Evolutionary conservation across 2,329 filamentous ascomycete species (phyloP).

Genomic region (Xylariaceae sp.): DNA sequence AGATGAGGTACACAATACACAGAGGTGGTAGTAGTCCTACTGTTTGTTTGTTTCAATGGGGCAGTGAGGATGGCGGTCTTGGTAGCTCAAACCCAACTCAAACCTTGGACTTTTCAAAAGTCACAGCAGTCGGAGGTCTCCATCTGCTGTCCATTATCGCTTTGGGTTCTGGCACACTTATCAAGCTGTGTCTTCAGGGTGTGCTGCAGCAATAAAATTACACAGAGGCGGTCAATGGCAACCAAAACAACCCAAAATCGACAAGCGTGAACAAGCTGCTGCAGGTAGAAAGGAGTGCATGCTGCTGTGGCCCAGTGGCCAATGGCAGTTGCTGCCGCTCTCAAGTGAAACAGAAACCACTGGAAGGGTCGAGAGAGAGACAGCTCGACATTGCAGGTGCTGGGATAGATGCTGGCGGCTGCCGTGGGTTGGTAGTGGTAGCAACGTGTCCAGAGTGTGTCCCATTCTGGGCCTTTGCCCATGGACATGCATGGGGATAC

Average conservation of each 20-base stretch:
- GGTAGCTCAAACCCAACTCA: conserved; percentile 9
- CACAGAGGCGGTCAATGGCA: conserved; percentile 10
- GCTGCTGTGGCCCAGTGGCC: conserved; percentile 16
- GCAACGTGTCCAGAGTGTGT: conserved; percentile 25
- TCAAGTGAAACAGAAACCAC: conserved; percentile 33
- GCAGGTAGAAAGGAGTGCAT: conserved; percentile 38
- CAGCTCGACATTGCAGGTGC: too few species aligned
- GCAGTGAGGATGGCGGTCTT: conserved; percentile 1
- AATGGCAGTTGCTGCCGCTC: conserved; percentile 20
- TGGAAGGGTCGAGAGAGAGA: conserved; percentile 25
- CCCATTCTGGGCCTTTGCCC: conserved; percentile 10
- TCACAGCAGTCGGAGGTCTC: too few species aligned
- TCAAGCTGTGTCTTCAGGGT: too few species aligned
- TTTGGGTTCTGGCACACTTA: too few species aligned
- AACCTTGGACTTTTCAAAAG: not conserved
- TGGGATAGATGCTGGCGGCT: too few species aligned
- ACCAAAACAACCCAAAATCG: conserved; percentile 17
- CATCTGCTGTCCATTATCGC: too few species aligned
- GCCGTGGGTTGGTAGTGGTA: not conserved
- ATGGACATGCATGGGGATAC: conserved; percentile 4
- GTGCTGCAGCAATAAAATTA: conserved; percentile 19
- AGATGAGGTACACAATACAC: too few species aligned
- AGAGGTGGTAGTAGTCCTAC: too few species aligned
- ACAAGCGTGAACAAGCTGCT: conserved; percentile 22
- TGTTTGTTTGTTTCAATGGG: too few species aligned